Evolutionary conservation across 306 rosid species (phyloP).

Genomic region (Delonix regia): DNA sequence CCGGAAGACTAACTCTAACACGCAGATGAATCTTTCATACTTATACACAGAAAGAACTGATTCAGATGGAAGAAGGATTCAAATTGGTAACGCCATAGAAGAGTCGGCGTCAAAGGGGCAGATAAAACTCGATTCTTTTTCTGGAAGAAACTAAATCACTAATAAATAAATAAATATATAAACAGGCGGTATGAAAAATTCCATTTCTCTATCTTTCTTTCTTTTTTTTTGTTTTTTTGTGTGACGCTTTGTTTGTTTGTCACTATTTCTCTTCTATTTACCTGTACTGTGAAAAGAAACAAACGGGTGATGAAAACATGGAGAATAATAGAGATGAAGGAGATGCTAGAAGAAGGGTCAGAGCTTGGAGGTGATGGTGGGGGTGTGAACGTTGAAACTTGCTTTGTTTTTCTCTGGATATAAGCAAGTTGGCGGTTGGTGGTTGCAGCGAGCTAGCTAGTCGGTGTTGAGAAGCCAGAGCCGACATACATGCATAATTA

Average conservation of each 20-base stretch:
- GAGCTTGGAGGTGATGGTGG: neutral
- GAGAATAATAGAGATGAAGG: too few relatives aligned
- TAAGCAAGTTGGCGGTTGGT: neutral
- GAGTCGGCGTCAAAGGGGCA: slow-evolving; percentile 41
- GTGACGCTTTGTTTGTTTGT: too few relatives aligned
- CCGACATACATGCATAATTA: too few relatives aligned
- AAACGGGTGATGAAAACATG: too few relatives aligned
- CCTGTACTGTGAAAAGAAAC: too few relatives aligned
- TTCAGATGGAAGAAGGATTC: slow-evolving; percentile 15
- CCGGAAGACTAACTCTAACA: neutral
- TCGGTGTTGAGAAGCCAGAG: too few relatives aligned
- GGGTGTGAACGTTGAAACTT: too few relatives aligned
- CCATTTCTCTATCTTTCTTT: neutral
- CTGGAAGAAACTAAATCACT: neutral
- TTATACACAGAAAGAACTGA: neutral
- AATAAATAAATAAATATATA: neutral
- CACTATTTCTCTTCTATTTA: too few relatives aligned
- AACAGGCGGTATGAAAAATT: slow-evolving; percentile 34
- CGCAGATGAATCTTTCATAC: neutral
- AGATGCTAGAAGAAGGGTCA: too few relatives aligned
- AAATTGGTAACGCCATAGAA: slow-evolving; percentile 35
- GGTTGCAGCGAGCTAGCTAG: neutral
- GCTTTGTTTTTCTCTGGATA: too few relatives aligned
- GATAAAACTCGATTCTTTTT: neutral
- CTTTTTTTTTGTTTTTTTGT: too few relatives aligned